Percentiles rank a stretch among this genome's conserved stretches.
These are phyloP conservation scores for Russula olivacea DNA, from an alignment of 768 basidiomycete species.

Conservation along the genomic window DNA sequence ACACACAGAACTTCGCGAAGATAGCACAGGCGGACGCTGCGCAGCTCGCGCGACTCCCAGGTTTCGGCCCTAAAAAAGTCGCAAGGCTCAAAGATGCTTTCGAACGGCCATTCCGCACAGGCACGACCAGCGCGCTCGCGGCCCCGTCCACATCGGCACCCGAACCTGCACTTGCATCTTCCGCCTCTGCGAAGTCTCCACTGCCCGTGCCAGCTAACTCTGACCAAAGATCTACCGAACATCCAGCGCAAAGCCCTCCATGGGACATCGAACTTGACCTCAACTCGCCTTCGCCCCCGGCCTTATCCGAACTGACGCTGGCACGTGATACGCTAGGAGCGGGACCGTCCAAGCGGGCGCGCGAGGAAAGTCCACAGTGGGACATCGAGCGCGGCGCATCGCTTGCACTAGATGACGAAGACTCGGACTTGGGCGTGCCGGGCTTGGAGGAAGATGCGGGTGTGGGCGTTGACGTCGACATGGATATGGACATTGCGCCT, in stretches of 20 bases:
- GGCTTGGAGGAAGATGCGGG: background rate
- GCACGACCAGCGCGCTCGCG: slow-evolving; percentile 41
- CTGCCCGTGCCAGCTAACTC: background rate
- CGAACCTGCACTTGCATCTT: background rate
- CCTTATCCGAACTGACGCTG: background rate
- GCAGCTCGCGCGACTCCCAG: slow-evolving; percentile 77
- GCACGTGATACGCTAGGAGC: background rate
- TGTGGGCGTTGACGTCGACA: background rate
- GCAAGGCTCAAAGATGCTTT: slow-evolving; percentile 88
- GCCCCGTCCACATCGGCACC: slow-evolving; percentile 17
- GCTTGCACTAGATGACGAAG: background rate
- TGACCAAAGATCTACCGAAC: no score
- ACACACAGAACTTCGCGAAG: slow-evolving; percentile 70
- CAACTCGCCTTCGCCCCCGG: slow-evolving; percentile 25
- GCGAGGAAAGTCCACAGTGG: slow-evolving; percentile 20
- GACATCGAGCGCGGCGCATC: slow-evolving; percentile 18
- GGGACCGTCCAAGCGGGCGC: slow-evolving; percentile 5
- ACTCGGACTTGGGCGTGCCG: background rate
- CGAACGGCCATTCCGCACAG: slow-evolving; percentile 77
- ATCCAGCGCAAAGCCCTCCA: slow-evolving; percentile 33
- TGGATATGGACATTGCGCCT: slow-evolving; percentile 15
- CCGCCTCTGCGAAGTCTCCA: background rate
- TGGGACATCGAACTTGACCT: slow-evolving; percentile 73
- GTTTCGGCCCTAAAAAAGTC: slow-evolving; percentile 92
- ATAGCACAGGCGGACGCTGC: slow-evolving; percentile 70